phyloP scores from a whole-genome alignment of 2,329 filamentous ascomycete genomes.

The Trichoderma koningiopsis region DNA sequence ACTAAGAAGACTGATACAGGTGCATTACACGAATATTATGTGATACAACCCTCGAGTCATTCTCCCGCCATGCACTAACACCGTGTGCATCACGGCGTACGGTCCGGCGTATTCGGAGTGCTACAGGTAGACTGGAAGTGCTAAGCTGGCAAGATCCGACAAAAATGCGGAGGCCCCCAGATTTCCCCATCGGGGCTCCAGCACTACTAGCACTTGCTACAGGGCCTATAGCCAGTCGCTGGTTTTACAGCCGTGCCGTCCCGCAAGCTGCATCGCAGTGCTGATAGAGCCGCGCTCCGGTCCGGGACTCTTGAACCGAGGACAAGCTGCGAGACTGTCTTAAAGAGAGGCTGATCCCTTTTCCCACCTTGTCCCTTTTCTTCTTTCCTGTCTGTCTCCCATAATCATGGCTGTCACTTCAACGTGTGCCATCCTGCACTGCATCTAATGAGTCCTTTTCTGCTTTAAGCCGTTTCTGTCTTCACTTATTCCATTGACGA shows the following conservation, averaged over 20 bases:
- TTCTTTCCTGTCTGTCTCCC: neutral
- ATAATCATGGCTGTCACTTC: neutral
- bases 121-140: neutral
- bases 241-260: slow-evolving; percentile 17
- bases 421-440: neutral
- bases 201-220: neutral
- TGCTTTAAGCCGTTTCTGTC: neutral
- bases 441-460: neutral
- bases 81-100: neutral
- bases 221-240: neutral
- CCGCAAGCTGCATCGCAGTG: slow-evolving; percentile 8
- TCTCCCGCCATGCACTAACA: neutral
- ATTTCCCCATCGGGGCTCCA: slow-evolving; percentile 5
- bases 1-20: neutral
- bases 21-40: neutral
- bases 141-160: neutral
- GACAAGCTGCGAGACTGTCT: slow-evolving; percentile 1
- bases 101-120: too few relatives aligned
- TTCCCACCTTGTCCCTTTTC: neutral
- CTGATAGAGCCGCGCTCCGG: slow-evolving; percentile 8
- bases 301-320: slow-evolving; percentile 11
- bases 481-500: neutral
- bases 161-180: slow-evolving; percentile 21
- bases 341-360: neutral
- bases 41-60: neutral